Conservation (phyloP, 805 yeast species). For the Metschnikowia vanudenii region DNA sequence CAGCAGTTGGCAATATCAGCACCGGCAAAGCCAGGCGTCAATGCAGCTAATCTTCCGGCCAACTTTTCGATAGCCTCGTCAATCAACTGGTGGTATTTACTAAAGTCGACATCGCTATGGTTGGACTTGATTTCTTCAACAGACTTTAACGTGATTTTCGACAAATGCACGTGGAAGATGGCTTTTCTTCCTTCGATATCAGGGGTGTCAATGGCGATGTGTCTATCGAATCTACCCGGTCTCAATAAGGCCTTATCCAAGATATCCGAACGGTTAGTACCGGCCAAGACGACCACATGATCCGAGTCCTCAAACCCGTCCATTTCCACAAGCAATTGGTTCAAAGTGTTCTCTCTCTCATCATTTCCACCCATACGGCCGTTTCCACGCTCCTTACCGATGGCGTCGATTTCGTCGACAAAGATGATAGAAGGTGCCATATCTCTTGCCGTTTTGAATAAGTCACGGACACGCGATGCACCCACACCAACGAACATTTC, state of each 20-base stretch:
- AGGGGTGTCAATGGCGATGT: slow-evolving; percentile 86
- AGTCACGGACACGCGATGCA: slow-evolving; percentile 95
- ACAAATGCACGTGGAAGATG: slow-evolving; percentile 83
- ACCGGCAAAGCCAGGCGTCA: slow-evolving; percentile 98
- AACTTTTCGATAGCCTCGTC: slow-evolving; percentile 39
- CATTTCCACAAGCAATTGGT: slow-evolving; percentile 96
- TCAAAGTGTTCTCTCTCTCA: slow-evolving; percentile 94
- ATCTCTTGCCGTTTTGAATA: slow-evolving; percentile 88
- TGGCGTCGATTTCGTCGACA: slow-evolving; percentile 99
- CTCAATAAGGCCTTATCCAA: slow-evolving; percentile 89
- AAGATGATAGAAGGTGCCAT: slow-evolving; percentile 95
- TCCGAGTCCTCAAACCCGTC: slow-evolving; percentile 92
- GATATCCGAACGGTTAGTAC: slow-evolving; percentile 94
- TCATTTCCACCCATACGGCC: slow-evolving; percentile 86
- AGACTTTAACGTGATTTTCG: slow-evolving; percentile 56
- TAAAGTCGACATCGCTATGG: slow-evolving; percentile 39
- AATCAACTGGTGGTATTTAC: slow-evolving; percentile 39
- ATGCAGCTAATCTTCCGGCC: slow-evolving; percentile 86
- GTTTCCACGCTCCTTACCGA: slow-evolving; percentile 85
- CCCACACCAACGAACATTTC: slow-evolving; percentile 99
- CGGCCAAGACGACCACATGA: slow-evolving; percentile 95
- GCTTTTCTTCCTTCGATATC: slow-evolving; percentile 94
- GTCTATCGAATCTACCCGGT: slow-evolving; percentile 98
- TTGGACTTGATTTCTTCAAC: slow-evolving; percentile 38
- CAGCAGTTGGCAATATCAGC: slow-evolving; percentile 98